Percentiles rank a stretch among this genome's conserved stretches.
Conservation (phyloP, 2,329 filamentous ascomycete genomes). For the Leptographium wingfieldii region DNA sequence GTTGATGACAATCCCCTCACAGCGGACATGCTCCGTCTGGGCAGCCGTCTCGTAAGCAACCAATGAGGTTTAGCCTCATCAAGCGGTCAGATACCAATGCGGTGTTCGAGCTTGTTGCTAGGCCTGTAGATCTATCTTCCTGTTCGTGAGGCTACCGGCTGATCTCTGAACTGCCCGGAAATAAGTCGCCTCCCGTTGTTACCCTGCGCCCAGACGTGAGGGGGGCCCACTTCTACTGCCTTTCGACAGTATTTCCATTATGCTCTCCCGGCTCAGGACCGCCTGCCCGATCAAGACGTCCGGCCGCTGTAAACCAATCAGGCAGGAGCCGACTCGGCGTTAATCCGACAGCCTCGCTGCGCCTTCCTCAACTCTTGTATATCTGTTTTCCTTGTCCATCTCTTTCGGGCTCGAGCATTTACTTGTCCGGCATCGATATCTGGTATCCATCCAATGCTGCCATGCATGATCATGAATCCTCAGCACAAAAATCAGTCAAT, state of each 20-base stretch:
- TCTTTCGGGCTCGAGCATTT: background rate
- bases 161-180: background rate
- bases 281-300: background rate
- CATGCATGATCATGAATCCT: constrained; percentile 2
- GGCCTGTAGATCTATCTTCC: background rate
- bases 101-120: background rate
- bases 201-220: background rate
- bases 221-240: no score
- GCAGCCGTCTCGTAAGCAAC: background rate
- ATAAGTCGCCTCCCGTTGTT: background rate
- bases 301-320: background rate
- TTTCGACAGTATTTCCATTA: background rate
- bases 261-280: background rate
- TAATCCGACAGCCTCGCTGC: background rate
- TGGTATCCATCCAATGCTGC: constrained; percentile 6
- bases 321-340: background rate
- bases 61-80: background rate
- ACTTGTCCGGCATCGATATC: background rate
- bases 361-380: background rate
- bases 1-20: background rate
- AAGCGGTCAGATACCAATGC: no score
- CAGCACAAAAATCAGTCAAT: background rate
- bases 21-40: background rate
- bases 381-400: background rate
- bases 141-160: background rate